phyloP scores from a whole-genome alignment of 306 rosid genomes.

The Urtica urens region DNA sequence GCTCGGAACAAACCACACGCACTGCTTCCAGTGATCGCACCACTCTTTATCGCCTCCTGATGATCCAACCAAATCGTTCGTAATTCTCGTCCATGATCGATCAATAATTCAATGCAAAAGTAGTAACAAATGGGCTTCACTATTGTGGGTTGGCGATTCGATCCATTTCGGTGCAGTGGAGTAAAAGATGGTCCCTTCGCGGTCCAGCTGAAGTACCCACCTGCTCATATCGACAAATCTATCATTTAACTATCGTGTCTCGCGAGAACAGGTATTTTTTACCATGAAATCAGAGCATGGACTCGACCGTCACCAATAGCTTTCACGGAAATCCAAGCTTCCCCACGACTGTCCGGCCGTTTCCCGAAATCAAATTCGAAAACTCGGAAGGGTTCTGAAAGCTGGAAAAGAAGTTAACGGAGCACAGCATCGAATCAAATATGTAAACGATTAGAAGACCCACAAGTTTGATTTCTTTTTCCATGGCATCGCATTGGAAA shows the following conservation, averaged over 20 bases:
- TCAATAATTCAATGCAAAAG: neutral
- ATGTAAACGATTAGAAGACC: constrained; percentile 14
- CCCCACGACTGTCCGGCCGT: constrained; percentile 83
- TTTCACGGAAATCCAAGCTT: constrained; percentile 44
- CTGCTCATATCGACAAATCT: constrained; percentile 20
- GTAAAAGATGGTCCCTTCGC: constrained; percentile 65
- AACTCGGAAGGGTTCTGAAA: constrained; percentile 95
- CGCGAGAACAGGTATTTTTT: constrained; percentile 19
- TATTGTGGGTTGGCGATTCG: constrained; percentile 22
- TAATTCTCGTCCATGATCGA: neutral
- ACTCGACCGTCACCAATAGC: constrained; percentile 60
- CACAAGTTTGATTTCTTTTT: constrained; percentile 62
- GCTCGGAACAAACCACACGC: constrained; percentile 92
- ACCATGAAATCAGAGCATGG: constrained; percentile 85
- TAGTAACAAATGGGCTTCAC: constrained; percentile 21
- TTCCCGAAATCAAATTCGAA: constrained; percentile 96
- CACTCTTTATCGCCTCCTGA: constrained; percentile 51
- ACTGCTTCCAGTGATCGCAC: constrained; percentile 99
- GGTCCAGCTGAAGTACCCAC: constrained; percentile 94
- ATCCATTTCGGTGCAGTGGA: constrained; percentile 91
- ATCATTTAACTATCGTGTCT: neutral
- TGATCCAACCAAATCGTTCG: constrained; percentile 20
- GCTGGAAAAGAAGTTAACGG: constrained; percentile 53
- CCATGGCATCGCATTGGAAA: constrained; percentile 53
- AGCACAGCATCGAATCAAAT: constrained; percentile 15